These are phyloP conservation scores for Magnolia changhungtana DNA, from an alignment of 164 flowering plant genomes.

Conservation along the genomic window DNA sequence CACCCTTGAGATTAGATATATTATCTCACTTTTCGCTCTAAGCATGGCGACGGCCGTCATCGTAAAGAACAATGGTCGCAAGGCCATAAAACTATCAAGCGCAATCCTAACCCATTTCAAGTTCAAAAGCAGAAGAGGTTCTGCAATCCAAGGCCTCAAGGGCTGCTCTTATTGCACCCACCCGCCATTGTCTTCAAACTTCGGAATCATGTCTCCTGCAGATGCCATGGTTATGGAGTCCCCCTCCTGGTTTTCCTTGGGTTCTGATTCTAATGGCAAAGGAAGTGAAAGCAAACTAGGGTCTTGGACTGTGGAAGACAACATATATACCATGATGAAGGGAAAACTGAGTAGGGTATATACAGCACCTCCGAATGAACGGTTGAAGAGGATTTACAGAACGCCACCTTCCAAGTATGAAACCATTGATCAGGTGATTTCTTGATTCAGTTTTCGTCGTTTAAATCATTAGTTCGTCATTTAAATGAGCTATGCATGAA, in stretches of 20 bases:
- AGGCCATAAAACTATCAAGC: conserved; percentile 48
- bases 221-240: conserved; percentile 72
- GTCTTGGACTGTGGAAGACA: conserved; percentile 64
- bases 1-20: conserved; percentile 57
- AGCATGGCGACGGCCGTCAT: conserved; percentile 86
- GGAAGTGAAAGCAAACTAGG: conserved; percentile 41
- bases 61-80: conserved; percentile 73
- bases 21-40: conserved; percentile 61
- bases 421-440: conserved; percentile 69
- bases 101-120: conserved; percentile 74
- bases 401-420: conserved; percentile 83
- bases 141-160: conserved; percentile 63
- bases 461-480: too few species aligned
- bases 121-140: conserved; percentile 44
- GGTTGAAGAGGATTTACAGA: conserved; percentile 52
- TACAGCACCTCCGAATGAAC: conserved; percentile 67
- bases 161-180: conserved; percentile 64
- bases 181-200: conserved; percentile 70
- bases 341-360: conserved; percentile 75
- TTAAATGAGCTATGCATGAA: too few species aligned
- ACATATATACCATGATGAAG: conserved; percentile 46
- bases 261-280: conserved; percentile 20
- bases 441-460: background rate
- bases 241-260: conserved; percentile 50
- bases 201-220: conserved; percentile 60